Conservation (phyloP, 2,329 filamentous ascomycete genomes). For the Orbilia ellipsospora region DNA sequence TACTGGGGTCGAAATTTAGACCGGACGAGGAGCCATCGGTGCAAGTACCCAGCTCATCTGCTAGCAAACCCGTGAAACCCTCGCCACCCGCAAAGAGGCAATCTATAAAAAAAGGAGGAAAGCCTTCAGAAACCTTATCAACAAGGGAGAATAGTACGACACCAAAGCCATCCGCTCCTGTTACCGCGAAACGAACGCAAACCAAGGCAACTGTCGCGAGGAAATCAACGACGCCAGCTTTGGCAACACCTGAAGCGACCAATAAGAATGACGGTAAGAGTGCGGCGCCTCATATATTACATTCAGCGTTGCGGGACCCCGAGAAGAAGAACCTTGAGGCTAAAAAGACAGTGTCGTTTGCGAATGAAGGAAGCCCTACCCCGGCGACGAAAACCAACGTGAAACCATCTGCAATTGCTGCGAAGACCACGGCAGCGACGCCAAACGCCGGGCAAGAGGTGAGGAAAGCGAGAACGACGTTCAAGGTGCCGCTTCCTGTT, state of each 20-base stretch:
- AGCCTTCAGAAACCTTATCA: slow-evolving; percentile 23
- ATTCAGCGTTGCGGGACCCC: slow-evolving; percentile 45
- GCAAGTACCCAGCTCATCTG: slow-evolving; percentile 3
- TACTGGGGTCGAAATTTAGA: slow-evolving; percentile 25
- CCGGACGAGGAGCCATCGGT: neutral
- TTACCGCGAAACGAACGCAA: slow-evolving; percentile 6
- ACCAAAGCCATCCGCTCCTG: slow-evolving; percentile 11
- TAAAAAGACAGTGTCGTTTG: slow-evolving; percentile 52
- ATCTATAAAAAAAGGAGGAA: slow-evolving; percentile 8
- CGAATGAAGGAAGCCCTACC: slow-evolving; percentile 45
- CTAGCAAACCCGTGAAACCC: slow-evolving; percentile 7
- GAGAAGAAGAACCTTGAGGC: slow-evolving; percentile 40
- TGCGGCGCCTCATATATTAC: slow-evolving; percentile 28
- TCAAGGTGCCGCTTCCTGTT: slow-evolving; percentile 40
- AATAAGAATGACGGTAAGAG: slow-evolving; percentile 41
- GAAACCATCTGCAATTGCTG: neutral
- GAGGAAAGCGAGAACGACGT: slow-evolving; percentile 45
- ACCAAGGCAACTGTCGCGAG: neutral
- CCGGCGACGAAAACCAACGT: neutral
- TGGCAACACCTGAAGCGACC: slow-evolving; percentile 31
- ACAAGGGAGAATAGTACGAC: slow-evolving; percentile 1
- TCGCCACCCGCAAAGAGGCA: slow-evolving; percentile 18
- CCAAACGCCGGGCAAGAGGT: neutral
- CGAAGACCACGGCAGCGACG: neutral
- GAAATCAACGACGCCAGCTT: slow-evolving; percentile 25